phyloP scores from a whole-genome alignment of 2,329 filamentous ascomycete genomes.

The Harringtonia aguacate region DNA sequence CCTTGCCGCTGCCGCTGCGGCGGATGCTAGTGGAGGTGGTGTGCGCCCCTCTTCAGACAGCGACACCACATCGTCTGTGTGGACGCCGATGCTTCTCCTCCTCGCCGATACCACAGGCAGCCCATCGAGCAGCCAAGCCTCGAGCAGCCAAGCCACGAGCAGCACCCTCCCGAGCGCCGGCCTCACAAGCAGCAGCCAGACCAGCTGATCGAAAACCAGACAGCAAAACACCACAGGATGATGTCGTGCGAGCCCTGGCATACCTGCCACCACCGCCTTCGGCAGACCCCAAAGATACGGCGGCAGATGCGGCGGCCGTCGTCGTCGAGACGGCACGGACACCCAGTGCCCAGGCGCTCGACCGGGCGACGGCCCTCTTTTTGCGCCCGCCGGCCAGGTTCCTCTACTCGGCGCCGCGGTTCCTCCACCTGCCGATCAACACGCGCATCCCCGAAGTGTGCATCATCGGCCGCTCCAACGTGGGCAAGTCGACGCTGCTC shows the following conservation, averaged over 20 bases:
- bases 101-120: too few species aligned
- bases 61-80: too few species aligned
- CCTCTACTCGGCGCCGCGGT: conserved; percentile 38
- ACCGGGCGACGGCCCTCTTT: conserved; percentile 17
- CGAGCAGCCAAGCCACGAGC: too few species aligned
- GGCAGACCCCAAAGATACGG: conserved; percentile 15
- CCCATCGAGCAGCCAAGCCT: too few species aligned
- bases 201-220: too few species aligned
- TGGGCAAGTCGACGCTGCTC: conserved; percentile 81
- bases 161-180: too few species aligned
- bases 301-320: background rate
- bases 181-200: too few species aligned
- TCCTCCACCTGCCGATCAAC: conserved; percentile 40
- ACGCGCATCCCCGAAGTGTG: conserved; percentile 52
- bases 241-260: conserved; percentile 14
- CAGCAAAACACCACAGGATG: too few species aligned
- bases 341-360: conserved; percentile 11
- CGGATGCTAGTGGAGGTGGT: conserved; percentile 1
- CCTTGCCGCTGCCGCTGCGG: conserved; percentile 15
- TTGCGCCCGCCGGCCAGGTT: conserved; percentile 18
- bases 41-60: conserved; percentile 4
- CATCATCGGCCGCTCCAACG: conserved; percentile 78
- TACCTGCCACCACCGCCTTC: conserved; percentile 13
- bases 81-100: too few species aligned
- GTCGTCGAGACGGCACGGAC: conserved; percentile 7